phyloP scores from a whole-genome alignment of 2,329 filamentous ascomycete genomes.

The Neonectria hederae region DNA sequence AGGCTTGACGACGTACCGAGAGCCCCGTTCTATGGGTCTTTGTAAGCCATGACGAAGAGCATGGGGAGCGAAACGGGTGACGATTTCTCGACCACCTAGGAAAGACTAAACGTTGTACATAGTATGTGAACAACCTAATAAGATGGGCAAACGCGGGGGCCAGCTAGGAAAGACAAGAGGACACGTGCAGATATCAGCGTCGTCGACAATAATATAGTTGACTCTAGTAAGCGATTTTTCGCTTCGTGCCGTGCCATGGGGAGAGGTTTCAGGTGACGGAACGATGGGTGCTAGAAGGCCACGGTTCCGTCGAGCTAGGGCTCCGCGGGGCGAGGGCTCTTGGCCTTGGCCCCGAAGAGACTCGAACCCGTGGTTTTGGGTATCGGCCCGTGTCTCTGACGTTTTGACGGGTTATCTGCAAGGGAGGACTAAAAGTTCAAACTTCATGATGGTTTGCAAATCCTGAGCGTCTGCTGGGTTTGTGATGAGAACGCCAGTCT shows the following conservation, averaged over 20 bases:
- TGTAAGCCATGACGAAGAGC: background rate
- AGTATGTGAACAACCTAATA: background rate
- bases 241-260: constrained; percentile 10
- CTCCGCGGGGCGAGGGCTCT: constrained; percentile 1
- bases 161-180: background rate
- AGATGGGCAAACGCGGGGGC: background rate
- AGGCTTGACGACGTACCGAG: background rate
- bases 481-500: background rate
- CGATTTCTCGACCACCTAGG: background rate
- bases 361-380: background rate
- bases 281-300: background rate
- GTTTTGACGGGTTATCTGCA: background rate
- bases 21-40: background rate
- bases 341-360: constrained; percentile 3
- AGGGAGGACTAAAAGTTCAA: background rate
- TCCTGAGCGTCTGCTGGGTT: background rate
- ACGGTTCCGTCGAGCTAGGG: background rate
- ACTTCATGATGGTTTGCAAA: background rate
- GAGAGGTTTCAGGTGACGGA: constrained; percentile 20
- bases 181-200: background rate
- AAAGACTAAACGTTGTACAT: background rate
- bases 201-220: background rate
- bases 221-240: constrained; percentile 5
- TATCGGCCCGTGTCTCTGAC: background rate
- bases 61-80: too few relatives aligned